These are phyloP conservation scores for Licmophora abbreviata DNA, from an alignment of 108 stramenopile species.

Conservation along the genomic window DNA sequence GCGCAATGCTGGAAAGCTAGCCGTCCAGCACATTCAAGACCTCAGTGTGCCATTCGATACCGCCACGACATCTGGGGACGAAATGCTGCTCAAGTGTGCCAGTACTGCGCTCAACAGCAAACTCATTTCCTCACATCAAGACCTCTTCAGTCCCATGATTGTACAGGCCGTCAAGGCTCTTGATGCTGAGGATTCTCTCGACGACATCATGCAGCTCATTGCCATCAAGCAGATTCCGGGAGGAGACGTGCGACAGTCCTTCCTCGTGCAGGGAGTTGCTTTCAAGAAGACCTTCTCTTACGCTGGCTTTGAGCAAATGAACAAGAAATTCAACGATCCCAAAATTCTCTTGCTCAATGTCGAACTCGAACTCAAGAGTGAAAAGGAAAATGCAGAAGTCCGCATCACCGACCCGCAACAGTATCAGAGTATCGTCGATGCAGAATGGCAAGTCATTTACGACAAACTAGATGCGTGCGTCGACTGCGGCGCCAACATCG, in stretches of 20 bases:
- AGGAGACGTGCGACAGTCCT: slow-evolving; percentile 90
- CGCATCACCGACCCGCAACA: slow-evolving; percentile 93
- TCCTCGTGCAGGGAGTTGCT: slow-evolving; percentile 95
- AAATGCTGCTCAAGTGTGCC: slow-evolving; percentile 93
- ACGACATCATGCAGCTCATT: slow-evolving; percentile 76
- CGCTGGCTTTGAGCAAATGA: slow-evolving; percentile 99
- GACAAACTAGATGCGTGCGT: slow-evolving; percentile 95
- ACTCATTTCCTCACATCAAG: slow-evolving; percentile 93
- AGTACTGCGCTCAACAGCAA: slow-evolving; percentile 97
- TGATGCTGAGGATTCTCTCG: slow-evolving; percentile 51
- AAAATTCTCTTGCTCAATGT: slow-evolving; percentile 94
- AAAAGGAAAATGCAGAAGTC: slow-evolving; percentile 99
- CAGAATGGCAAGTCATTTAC: slow-evolving; percentile 99
- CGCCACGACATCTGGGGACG: slow-evolving; percentile 48
- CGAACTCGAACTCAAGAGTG: slow-evolving; percentile 97
- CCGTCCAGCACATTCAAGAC: slow-evolving; percentile 64
- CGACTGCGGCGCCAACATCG: slow-evolving; percentile 90
- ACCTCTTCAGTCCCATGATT: slow-evolving; percentile 97
- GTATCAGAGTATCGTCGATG: slow-evolving; percentile 99
- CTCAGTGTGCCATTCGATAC: slow-evolving; percentile 54
- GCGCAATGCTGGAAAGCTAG: slow-evolving; percentile 61
- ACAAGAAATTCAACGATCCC: slow-evolving; percentile 88
- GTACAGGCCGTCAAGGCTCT: slow-evolving; percentile 89
- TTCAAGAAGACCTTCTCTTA: slow-evolving; percentile 99
- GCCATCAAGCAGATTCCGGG: slow-evolving; percentile 98